phyloP scores from a whole-genome alignment of 2,329 filamentous ascomycete species.

The Alternaria hordeiaustralica region DNA sequence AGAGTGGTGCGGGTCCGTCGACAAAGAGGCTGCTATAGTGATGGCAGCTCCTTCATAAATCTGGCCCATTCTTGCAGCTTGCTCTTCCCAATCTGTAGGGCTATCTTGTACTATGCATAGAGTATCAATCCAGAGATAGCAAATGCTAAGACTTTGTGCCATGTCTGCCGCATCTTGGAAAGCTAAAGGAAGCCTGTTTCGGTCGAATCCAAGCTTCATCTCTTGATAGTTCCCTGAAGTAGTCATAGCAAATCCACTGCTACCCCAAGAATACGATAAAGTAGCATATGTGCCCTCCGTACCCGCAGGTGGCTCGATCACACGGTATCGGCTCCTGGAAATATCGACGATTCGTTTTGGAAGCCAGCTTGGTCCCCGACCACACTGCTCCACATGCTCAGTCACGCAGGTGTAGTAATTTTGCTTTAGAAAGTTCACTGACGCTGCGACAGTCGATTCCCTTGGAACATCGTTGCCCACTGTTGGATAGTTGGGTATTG shows the following conservation, averaged over 20 bases:
- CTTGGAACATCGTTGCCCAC: not conserved
- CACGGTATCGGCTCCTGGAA: not conserved
- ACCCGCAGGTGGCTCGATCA: not conserved
- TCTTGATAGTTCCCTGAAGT: not conserved
- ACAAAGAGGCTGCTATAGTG: conserved; percentile 4
- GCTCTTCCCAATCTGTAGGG: not conserved
- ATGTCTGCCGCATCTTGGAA: not conserved
- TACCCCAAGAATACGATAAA: not conserved
- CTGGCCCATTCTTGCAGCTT: conserved; percentile 1
- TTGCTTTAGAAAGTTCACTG: not conserved
- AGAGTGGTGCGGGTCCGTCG: not conserved
- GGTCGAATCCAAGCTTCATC: not conserved
- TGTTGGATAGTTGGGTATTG: not conserved
- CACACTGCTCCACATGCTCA: not conserved
- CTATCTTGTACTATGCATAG: not conserved
- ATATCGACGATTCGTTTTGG: not conserved
- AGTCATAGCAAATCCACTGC: not conserved
- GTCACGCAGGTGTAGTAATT: not conserved
- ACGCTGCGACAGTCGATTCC: not conserved
- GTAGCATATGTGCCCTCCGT: not conserved
- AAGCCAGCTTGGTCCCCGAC: not conserved
- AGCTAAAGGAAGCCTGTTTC: not conserved
- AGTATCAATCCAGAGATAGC: not conserved
- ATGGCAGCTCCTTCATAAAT: conserved; percentile 1
- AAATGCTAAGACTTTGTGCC: not conserved